phyloP scores from a whole-genome alignment of 1,139 yeast species.

The Candida tropicalis region DNA sequence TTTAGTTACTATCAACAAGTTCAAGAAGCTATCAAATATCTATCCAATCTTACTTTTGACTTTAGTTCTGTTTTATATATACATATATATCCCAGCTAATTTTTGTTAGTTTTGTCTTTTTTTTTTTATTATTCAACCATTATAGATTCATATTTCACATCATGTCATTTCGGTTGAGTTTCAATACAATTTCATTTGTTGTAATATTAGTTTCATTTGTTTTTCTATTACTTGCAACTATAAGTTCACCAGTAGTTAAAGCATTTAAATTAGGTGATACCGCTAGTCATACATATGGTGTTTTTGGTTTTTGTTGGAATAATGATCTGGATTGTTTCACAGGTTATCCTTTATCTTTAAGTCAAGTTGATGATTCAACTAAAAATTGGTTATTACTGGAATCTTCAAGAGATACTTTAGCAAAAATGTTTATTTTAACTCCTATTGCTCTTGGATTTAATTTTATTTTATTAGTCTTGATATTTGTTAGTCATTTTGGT shows the following conservation, averaged over 20 bases:
- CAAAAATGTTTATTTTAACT: slow-evolving; percentile 73
- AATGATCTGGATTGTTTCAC: slow-evolving; percentile 51
- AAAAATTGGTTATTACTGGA: slow-evolving; percentile 29
- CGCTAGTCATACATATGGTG: slow-evolving; percentile 69
- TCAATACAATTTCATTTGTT: slow-evolving; percentile 33
- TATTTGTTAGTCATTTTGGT: slow-evolving; percentile 32
- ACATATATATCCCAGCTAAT: too few species aligned
- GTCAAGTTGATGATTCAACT: slow-evolving; percentile 13
- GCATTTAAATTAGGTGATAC: slow-evolving; percentile 40
- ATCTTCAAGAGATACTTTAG: slow-evolving; percentile 61
- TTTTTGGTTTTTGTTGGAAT: slow-evolving; percentile 73
- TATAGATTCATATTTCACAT: background rate
- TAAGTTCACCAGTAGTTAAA: slow-evolving; percentile 49
- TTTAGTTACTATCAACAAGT: too few species aligned
- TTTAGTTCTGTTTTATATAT: too few species aligned
- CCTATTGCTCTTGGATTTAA: slow-evolving; percentile 84
- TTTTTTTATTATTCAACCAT: too few species aligned
- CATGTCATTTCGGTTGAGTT: slow-evolving; percentile 21
- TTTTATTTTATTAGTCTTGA: slow-evolving; percentile 44
- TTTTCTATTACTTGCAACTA: slow-evolving; percentile 53
- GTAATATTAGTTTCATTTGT: slow-evolving; percentile 45
- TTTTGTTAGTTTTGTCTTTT: too few species aligned
- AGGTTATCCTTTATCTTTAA: slow-evolving; percentile 35
- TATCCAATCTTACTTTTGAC: too few species aligned
- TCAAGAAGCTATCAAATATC: too few species aligned